These are phyloP conservation scores for Verticillium isaacii DNA, from an alignment of 2,329 filamentous ascomycete species.

Conservation along the genomic window DNA sequence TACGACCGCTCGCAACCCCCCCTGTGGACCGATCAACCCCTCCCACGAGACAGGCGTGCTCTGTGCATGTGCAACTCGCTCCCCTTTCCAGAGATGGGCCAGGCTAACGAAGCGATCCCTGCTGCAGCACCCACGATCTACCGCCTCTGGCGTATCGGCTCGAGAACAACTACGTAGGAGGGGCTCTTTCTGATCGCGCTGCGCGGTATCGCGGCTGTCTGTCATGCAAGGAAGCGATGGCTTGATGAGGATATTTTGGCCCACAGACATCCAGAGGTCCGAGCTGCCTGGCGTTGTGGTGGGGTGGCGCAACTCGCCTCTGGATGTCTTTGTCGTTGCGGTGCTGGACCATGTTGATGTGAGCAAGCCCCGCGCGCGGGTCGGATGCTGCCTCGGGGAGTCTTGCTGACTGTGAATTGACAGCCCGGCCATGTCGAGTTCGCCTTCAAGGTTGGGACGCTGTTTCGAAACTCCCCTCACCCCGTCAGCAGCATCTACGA, in stretches of 20 bases:
- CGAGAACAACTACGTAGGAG: conserved; percentile 90
- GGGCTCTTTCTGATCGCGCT: conserved; percentile 74
- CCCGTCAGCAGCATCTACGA: conserved; percentile 76
- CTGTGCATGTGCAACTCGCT: background rate
- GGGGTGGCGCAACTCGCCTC: conserved; percentile 89
- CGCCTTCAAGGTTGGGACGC: conserved; percentile 75
- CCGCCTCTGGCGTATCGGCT: conserved; percentile 80
- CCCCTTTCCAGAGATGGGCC: background rate
- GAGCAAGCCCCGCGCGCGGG: conserved; percentile 21
- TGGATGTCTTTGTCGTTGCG: conserved; percentile 86
- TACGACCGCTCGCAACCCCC: conserved; percentile 40
- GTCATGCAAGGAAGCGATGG: conserved; percentile 75
- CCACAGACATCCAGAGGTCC: conserved; percentile 72
- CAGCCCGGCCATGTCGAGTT: conserved; percentile 78
- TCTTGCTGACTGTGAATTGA: conserved; percentile 16
- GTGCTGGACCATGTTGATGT: conserved; percentile 90
- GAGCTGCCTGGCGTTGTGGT: conserved; percentile 79
- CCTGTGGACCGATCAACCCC: background rate
- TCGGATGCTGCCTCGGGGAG: background rate
- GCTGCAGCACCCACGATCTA: conserved; percentile 72
- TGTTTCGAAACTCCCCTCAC: conserved; percentile 79
- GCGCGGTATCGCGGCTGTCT: conserved; percentile 24
- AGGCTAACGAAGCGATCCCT: conserved; percentile 15
- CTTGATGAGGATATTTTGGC: conserved; percentile 98
- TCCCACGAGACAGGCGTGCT: background rate